A percentile compares a stretch with the other conserved stretches of the same genome.
Conservation (phyloP, 23 red algal genomes). For the Gracilaria vermiculophylla region DNA sequence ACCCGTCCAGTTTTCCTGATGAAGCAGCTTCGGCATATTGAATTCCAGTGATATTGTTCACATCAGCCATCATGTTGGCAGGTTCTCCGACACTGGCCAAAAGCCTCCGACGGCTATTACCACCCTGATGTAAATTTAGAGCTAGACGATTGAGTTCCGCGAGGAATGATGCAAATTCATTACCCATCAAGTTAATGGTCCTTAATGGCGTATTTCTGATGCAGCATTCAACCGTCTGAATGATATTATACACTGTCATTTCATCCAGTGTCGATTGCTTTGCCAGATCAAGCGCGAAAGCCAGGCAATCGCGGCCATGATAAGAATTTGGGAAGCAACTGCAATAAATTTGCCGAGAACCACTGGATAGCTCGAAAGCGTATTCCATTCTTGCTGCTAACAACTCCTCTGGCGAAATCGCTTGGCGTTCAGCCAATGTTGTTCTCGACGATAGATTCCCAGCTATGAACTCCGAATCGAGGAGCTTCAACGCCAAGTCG, state of each 20-base stretch:
- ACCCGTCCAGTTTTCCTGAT: slow-evolving; percentile 45
- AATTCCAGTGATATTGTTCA: slow-evolving; percentile 20
- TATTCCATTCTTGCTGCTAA: slow-evolving; percentile 50
- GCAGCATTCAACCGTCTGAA: slow-evolving; percentile 51
- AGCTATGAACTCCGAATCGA: slow-evolving; percentile 21
- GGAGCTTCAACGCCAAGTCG: slow-evolving; percentile 54
- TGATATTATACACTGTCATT: slow-evolving; percentile 63
- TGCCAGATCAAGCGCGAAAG: slow-evolving; percentile 30
- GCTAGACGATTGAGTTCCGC: slow-evolving; percentile 32
- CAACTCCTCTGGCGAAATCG: slow-evolving; percentile 25
- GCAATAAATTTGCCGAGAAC: slow-evolving; percentile 66
- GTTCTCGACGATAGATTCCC: background rate
- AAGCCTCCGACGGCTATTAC: slow-evolving; percentile 38
- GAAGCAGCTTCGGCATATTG: slow-evolving; percentile 23
- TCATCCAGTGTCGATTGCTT: slow-evolving; percentile 32
- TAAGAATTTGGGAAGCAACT: slow-evolving; percentile 59
- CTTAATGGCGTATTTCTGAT: slow-evolving; percentile 59
- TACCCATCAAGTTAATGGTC: slow-evolving; percentile 45
- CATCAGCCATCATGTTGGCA: slow-evolving; percentile 46
- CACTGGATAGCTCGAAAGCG: slow-evolving; percentile 26
- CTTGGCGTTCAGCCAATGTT: background rate
- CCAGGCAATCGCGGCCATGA: slow-evolving; percentile 51
- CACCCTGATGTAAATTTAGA: slow-evolving; percentile 35
- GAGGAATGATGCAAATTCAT: slow-evolving; percentile 42
- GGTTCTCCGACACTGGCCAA: slow-evolving; percentile 31